Base-by-base conservation (phyloP, 179 eudicot genomes). In the Nepenthes alata region DNA sequence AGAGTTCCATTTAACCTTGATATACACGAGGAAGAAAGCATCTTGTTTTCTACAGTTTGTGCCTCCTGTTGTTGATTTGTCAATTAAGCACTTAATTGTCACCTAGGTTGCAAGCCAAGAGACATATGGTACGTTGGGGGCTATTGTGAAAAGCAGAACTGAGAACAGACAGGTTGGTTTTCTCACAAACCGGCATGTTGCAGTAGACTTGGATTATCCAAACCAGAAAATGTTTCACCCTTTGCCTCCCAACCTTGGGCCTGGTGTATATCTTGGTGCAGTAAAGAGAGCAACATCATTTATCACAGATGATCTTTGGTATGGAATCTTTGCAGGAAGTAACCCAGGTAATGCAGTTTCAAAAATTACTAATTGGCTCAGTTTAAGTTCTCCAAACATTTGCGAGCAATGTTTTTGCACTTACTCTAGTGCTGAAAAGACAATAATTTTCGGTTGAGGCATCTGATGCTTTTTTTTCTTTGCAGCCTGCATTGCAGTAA, bases 151-250 rank as follows among this genome's bases (percentile, higher is more conserved):
- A 77, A 91, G 97, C 74, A 95, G 84, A 76, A 84, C 96, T 13
- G 97, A 96, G 62, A 89, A 72, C 67, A 70, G 86, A 71, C 97
- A 91, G 79, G 78, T 91, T 70, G 97, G 97, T 58, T 91, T 91
- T 77, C 94, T 91, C 60, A 91, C 97, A 34, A 88, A 88, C 63
- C 83, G 97, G 57, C 96, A 85, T 78, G 97, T 91, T 55, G 97
- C 97, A 25, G 97, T 91, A 64, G 86, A 88, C 75, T 66, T 91
- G 55, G 97, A 91, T 72, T 91, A 88, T 70, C 97, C 97, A 61
- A 91, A 77, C 61, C 97, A 91, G 74, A 91, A 91, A 72, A 91
- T 91, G 97, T 91, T 91, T 70, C 97, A 91, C 72, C 97, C 97
- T n/a, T 73, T 91, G 62, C 97, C 97, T 16, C 97, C 97, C 35